Evolutionary conservation across 345 rosid genomes (phyloP), one percentile per base, ranked within the genome.

Genomic region (Rhizophora apiculata): DNA sequence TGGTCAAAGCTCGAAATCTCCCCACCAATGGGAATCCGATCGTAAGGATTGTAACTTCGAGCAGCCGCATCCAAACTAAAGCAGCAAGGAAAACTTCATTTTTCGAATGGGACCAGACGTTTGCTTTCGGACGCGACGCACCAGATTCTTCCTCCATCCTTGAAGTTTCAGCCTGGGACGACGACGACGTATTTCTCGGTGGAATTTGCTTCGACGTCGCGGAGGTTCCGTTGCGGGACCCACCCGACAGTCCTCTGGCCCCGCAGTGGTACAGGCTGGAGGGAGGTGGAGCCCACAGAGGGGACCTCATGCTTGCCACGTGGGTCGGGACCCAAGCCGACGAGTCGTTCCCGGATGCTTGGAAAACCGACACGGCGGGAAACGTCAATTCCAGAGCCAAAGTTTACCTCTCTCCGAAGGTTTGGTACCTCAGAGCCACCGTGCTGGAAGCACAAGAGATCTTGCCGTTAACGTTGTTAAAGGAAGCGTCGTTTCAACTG

Each of bases 321-420:
- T 91, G 98, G 97, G 54, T 89, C 3, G 98, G 98, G 13, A 91
- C 98, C 8, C 98, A 94, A 60, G 98, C 97, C 4, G 98, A 94
- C 75, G 98, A 89, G 68, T 67, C 97, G 26, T 94, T 91, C 16
- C 91, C 96, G 2, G 96, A 94, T 24, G 96, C 98, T 8, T 94
- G 97, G 97, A 91, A 87, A 51, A 84, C 89, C 3, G 97, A 94
- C 60, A 59, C 97, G 0, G 91, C 87, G 19, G 88, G 96, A n/a
- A 75, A 82, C 56, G 52, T 84, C 52, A 85, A 84, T 20, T 81
- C 93, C 0, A 76, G 91, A 52, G 88, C 98, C n/a, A 94, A 94
- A 36, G 81, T 94, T 48, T 94, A 89, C 52, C 76, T 85, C 63
- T 94, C 98, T 6, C 88, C 98, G 0, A 94, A 91, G 75, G 75